Conservation (phyloP, 2,329 filamentous ascomycete species). For the Alternaria consortialis region DNA sequence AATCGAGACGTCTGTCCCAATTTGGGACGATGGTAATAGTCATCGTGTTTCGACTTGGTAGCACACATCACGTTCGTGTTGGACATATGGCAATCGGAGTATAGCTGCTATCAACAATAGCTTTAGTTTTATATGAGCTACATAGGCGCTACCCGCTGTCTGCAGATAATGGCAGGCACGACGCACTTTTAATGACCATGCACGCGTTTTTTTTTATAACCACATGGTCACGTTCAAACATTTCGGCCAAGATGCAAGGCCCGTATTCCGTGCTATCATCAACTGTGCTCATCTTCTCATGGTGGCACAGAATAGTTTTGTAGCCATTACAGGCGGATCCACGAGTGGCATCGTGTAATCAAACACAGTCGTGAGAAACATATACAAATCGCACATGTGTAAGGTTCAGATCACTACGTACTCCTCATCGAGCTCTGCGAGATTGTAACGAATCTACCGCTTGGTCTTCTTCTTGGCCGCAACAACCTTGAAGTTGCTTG, state of each 20-base stretch:
- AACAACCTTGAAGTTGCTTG: conserved; percentile 86
- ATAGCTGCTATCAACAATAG: not conserved
- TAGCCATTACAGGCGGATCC: not conserved
- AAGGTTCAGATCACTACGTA: not conserved
- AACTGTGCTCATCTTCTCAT: not conserved
- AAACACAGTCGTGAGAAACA: not conserved
- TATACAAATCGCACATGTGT: not conserved
- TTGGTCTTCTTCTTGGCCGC: conserved; percentile 87
- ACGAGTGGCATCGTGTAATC: not conserved
- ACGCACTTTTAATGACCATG: no score
- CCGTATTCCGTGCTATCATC: not conserved
- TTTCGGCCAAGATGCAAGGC: not conserved
- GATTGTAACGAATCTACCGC: conserved; percentile 33
- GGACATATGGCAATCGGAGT: not conserved
- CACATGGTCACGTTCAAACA: not conserved
- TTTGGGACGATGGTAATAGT: not conserved
- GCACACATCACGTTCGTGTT: not conserved
- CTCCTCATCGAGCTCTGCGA: not conserved
- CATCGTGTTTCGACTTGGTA: not conserved
- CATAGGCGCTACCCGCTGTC: not conserved
- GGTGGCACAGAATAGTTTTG: not conserved
- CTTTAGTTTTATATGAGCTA: not conserved
- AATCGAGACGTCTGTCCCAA: not conserved
- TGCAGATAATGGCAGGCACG: not conserved
- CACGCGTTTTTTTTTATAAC: not conserved